Evolutionary conservation across 2,329 filamentous ascomycete genomes (phyloP).

Genomic region (Verticillium alfalfae): DNA sequence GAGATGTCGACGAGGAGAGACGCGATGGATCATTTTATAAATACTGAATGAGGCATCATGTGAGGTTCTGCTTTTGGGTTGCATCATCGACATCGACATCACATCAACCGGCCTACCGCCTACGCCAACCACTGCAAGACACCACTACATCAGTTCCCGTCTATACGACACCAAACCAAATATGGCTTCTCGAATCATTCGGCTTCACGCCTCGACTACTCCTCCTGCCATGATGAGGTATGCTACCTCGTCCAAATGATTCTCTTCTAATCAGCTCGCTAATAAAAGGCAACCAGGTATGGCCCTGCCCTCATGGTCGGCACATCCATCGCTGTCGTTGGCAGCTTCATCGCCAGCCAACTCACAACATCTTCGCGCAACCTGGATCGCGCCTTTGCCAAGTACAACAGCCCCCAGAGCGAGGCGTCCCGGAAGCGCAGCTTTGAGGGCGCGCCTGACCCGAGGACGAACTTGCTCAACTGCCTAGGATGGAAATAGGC

Average conservation of each 20-base stretch:
- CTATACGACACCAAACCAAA: neutral
- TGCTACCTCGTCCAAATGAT: neutral
- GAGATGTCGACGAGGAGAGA: neutral
- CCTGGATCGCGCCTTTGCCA: conserved; percentile 30
- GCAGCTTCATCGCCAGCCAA: conserved; percentile 24
- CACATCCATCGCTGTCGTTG: conserved; percentile 15
- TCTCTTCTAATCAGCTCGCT: neutral
- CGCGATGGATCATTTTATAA: neutral
- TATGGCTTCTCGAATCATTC: neutral
- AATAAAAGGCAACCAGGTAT: neutral
- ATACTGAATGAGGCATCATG: neutral
- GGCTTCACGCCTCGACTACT: neutral
- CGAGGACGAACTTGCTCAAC: conserved; percentile 27
- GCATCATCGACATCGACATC: neutral
- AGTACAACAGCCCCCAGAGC: conserved; percentile 30
- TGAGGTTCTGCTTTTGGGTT: neutral
- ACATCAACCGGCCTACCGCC: neutral
- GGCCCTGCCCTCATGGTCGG: conserved; percentile 1
- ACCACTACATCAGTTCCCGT: neutral
- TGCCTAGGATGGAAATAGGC: conserved; percentile 19
- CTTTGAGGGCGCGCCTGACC: conserved; percentile 26
- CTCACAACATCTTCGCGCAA: conserved; percentile 23
- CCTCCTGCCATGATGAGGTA: neutral
- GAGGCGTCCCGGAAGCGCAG: conserved; percentile 24
- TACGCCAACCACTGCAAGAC: neutral